Evolutionary conservation across 2,329 filamentous ascomycete genomes (phyloP).

Genomic region (Hypoxylon sp.): DNA sequence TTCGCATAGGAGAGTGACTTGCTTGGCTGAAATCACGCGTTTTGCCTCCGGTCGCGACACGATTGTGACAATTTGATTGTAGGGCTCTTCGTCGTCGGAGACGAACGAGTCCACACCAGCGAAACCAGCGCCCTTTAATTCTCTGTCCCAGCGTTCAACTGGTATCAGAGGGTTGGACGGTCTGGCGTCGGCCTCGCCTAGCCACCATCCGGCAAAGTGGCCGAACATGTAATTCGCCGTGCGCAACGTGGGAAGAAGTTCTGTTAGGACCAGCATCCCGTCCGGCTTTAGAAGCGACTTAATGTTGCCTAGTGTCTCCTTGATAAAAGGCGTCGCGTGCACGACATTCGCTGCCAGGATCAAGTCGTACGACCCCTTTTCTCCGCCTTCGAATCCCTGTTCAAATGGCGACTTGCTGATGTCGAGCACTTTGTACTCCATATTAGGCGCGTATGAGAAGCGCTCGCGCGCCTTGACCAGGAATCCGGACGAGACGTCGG

Average conservation of each 20-base stretch:
- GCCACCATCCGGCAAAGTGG: slow-evolving; percentile 57
- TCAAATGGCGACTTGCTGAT: slow-evolving; percentile 50
- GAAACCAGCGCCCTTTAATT: slow-evolving; percentile 51
- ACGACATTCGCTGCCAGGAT: slow-evolving; percentile 50
- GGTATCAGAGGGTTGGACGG: slow-evolving; percentile 51
- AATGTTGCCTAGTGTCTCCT: slow-evolving; percentile 47
- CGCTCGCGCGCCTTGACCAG: slow-evolving; percentile 49
- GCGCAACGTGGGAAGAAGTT: slow-evolving; percentile 48
- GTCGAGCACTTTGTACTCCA: slow-evolving; percentile 53
- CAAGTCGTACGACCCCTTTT: slow-evolving; percentile 46
- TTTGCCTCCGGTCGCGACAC: slow-evolving; percentile 30
- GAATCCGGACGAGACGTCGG: slow-evolving; percentile 51
- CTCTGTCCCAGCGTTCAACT: slow-evolving; percentile 50
- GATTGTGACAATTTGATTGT: slow-evolving; percentile 46
- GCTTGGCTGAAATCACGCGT: slow-evolving; percentile 8
- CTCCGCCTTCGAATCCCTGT: slow-evolving; percentile 52
- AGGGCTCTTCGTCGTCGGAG: slow-evolving; percentile 41
- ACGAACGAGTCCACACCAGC: slow-evolving; percentile 46
- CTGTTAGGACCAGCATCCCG: slow-evolving; percentile 54
- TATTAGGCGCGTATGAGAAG: slow-evolving; percentile 46
- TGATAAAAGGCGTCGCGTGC: slow-evolving; percentile 49
- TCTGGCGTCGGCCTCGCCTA: slow-evolving; percentile 52
- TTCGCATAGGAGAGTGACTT: slow-evolving; percentile 37
- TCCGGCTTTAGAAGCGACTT: slow-evolving; percentile 51
- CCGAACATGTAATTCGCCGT: slow-evolving; percentile 54